Evolutionary conservation across 2,329 filamentous ascomycete species (phyloP).

Genomic region (Penicillium sp.): DNA sequence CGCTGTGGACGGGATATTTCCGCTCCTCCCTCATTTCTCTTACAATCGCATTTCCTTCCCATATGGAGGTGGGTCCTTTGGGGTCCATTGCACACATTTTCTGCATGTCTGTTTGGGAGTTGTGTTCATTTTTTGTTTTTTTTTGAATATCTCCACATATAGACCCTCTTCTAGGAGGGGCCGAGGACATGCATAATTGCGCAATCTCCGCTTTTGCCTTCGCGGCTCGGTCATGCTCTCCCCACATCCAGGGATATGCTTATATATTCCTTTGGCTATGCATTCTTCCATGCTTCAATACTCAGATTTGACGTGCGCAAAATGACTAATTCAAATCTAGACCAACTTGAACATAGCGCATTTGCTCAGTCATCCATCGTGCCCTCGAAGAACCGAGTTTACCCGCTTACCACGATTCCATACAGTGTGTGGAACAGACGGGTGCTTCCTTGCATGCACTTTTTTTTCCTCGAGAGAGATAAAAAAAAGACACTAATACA

Average conservation of each 20-base stretch:
- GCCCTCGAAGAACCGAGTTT: constrained; percentile 11
- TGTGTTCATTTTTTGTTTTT: no score
- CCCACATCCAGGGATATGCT: background rate
- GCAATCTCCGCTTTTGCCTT: constrained; percentile 2
- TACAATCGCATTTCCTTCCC: no score
- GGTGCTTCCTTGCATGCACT: constrained; percentile 17
- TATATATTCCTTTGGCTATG: background rate
- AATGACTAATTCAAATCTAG: background rate
- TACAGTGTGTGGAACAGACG: constrained; percentile 18
- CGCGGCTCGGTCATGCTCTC: constrained; percentile 1
- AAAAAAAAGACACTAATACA: constrained; percentile 3
- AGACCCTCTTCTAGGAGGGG: constrained; percentile 4
- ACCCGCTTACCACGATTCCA: background rate
- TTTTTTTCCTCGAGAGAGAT: background rate
- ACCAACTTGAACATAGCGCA: constrained; percentile 17
- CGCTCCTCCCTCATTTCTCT: background rate
- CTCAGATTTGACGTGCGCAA: background rate
- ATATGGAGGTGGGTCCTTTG: no score
- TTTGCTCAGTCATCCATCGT: constrained; percentile 3
- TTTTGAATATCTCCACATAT: background rate
- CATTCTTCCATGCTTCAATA: background rate
- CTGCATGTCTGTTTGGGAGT: background rate
- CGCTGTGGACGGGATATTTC: background rate
- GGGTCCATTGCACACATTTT: background rate
- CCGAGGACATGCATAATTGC: constrained; percentile 3